Evolutionary conservation across 352 stramenopile genomes (phyloP), one percentile per base, ranked within the genome.

Genomic region (Globisporangium emineosum): DNA sequence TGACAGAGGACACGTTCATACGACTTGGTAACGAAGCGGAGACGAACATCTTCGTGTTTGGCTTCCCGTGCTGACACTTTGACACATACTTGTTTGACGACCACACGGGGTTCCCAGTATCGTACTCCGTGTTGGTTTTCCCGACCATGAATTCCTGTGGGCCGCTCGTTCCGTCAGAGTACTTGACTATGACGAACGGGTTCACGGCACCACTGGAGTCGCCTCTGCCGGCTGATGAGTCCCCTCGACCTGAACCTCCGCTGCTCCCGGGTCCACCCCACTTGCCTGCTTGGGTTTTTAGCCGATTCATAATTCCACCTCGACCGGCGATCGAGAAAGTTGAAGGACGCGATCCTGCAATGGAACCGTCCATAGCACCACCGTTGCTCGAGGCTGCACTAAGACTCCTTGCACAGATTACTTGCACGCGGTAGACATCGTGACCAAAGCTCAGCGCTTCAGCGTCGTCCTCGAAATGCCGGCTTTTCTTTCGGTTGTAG

Each of bases 51-150:
- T 90, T 91, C 2, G 70, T 82, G 43, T 68, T 86, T 2, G 86
- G 84, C 35, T 86, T 88, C 19, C 73, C 76, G 57, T 95, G 85
- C 10, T 81, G 77, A 54, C 86, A 95, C 54, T 80, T 88, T 0
- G 69, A 15, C 7, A 71, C 65, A 32, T 69, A 73, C 56, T 86
- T 86, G 70, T 95, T 95, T 17, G 75, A 79, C 10, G 83, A 92
- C 72, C 82, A 96, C 9, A 91, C 74, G 0, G 87, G 87, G 57
- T 85, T 69, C 3, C 71, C 63, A 5, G 73, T 80, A 35, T 93
- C 83, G 43, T 96, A 96, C 63, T 96, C 87, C 0, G 87, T 96
- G 65, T 96, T 96, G 1, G 87, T 96, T 67, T 85, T 87, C 6
- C 87, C 87, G 19, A 96, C 81, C 2, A 82, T 66, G 27, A 74